A percentile compares a stretch with the other conserved stretches of the same genome.
Evolutionary conservation across 345 rosid genomes (phyloP).

Genomic region (Ceriops tagal): DNA sequence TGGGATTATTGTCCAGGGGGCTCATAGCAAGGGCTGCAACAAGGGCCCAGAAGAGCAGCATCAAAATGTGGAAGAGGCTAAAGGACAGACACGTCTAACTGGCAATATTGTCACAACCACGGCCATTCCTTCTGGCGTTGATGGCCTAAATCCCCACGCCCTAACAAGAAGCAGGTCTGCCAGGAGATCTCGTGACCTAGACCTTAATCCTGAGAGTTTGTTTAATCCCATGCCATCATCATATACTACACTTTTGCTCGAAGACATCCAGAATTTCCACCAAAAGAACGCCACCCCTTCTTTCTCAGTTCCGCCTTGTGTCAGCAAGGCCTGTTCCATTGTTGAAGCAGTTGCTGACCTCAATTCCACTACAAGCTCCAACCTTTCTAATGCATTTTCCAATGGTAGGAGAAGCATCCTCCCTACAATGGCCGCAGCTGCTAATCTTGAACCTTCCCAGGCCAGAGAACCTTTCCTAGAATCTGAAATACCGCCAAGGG

Average conservation of each 20-base stretch:
- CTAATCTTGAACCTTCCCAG: slow-evolving; percentile 17
- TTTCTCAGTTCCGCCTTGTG: slow-evolving; percentile 56
- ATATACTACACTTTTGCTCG: slow-evolving; percentile 64
- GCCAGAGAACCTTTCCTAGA: slow-evolving; percentile 57
- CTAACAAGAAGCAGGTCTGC: slow-evolving; percentile 67
- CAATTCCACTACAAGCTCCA: slow-evolving; percentile 59
- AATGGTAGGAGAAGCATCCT: slow-evolving; percentile 28
- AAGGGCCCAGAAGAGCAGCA: slow-evolving; percentile 29
- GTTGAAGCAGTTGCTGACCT: slow-evolving; percentile 85
- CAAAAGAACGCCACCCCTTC: slow-evolving; percentile 47
- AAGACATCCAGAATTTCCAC: slow-evolving; percentile 92
- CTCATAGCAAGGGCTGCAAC: slow-evolving; percentile 27
- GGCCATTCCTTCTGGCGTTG: slow-evolving; percentile 16
- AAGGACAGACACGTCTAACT: slow-evolving; percentile 22
- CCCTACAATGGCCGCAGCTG: not conserved
- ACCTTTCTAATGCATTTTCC: slow-evolving; percentile 29
- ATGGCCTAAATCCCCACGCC: slow-evolving; percentile 43
- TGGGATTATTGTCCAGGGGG: slow-evolving; percentile 27
- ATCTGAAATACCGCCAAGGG: slow-evolving; percentile 47
- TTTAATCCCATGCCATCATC: slow-evolving; percentile 45
- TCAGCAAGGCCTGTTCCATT: slow-evolving; percentile 71
- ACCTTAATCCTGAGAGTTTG: slow-evolving; percentile 52
- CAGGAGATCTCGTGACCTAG: slow-evolving; percentile 68
- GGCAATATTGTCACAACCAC: not conserved
- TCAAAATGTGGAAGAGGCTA: slow-evolving; percentile 33